Evolutionary conservation across 2,329 filamentous ascomycete genomes (phyloP).

Genomic region (Cryphonectria japonica): DNA sequence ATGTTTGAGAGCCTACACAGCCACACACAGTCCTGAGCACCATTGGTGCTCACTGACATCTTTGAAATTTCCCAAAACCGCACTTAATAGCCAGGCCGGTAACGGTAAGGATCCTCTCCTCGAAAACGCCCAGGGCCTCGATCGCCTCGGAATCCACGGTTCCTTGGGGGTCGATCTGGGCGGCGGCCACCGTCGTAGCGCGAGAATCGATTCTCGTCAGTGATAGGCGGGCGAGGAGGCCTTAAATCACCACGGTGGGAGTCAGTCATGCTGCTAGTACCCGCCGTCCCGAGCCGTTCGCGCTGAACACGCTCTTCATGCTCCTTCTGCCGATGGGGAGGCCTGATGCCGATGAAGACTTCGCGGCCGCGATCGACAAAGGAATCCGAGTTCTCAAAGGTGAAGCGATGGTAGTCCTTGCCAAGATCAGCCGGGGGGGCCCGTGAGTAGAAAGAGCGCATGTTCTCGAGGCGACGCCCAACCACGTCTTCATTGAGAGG

Average conservation of each 20-base stretch:
- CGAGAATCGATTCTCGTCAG: slow-evolving; percentile 26
- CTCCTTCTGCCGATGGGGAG: slow-evolving; percentile 57
- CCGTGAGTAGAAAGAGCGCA: slow-evolving; percentile 45
- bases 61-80: neutral
- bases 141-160: slow-evolving; percentile 27
- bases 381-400: slow-evolving; percentile 67
- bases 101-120: slow-evolving; percentile 28
- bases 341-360: slow-evolving; percentile 66
- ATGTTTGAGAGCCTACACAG: neutral
- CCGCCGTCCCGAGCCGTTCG: slow-evolving; percentile 23
- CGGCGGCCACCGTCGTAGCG: slow-evolving; percentile 20
- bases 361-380: slow-evolving; percentile 77
- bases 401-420: slow-evolving; percentile 68
- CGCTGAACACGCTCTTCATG: slow-evolving; percentile 32
- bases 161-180: slow-evolving; percentile 25
- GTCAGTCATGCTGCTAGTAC: slow-evolving; percentile 16
- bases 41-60: neutral
- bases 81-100: slow-evolving; percentile 26
- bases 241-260: slow-evolving; percentile 22
- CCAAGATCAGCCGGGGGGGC: slow-evolving; percentile 47
- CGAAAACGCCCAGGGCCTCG: slow-evolving; percentile 25
- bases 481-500: slow-evolving; percentile 69
- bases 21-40: neutral
- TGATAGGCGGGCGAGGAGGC: slow-evolving; percentile 19
- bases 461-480: slow-evolving; percentile 64